phyloP scores from a whole-genome alignment of 176 grass and related monocot genomes.

The Urochloa ruziziensis region DNA sequence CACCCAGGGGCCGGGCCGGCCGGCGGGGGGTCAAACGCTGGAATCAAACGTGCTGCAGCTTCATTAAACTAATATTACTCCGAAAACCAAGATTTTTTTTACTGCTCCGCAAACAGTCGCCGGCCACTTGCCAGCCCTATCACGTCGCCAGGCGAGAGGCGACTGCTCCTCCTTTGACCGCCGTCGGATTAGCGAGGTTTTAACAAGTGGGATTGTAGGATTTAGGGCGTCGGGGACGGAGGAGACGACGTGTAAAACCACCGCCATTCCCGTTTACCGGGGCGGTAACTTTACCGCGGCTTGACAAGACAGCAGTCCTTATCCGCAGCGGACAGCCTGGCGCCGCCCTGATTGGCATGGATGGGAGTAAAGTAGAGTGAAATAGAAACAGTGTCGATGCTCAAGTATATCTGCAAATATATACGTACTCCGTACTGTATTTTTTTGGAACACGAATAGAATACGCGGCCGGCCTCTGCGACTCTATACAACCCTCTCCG shows the following conservation, averaged over 20 bases:
- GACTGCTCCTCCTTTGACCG: slow-evolving; percentile 20
- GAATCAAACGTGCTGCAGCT: neutral
- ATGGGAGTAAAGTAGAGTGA: neutral
- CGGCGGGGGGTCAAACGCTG: slow-evolving; percentile 5
- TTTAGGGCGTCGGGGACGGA: no score
- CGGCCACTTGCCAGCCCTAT: neutral
- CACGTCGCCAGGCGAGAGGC: neutral
- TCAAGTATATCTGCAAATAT: neutral
- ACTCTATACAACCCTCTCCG: neutral
- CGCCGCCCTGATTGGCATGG: neutral
- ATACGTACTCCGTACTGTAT: no score
- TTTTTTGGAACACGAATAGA: neutral
- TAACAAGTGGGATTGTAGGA: no score
- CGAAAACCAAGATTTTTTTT: neutral
- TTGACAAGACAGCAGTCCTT: slow-evolving; percentile 46
- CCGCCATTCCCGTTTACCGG: slow-evolving; percentile 39
- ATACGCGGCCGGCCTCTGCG: neutral
- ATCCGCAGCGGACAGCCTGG: slow-evolving; percentile 41
- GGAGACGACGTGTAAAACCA: neutral
- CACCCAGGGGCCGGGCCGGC: neutral
- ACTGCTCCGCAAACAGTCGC: neutral
- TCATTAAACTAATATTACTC: neutral
- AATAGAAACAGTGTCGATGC: neutral
- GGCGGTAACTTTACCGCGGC: slow-evolving; percentile 15
- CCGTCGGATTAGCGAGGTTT: neutral